phyloP scores from a whole-genome alignment of 2,329 filamentous ascomycete species.

The Monosporascus cannonballus region DNA sequence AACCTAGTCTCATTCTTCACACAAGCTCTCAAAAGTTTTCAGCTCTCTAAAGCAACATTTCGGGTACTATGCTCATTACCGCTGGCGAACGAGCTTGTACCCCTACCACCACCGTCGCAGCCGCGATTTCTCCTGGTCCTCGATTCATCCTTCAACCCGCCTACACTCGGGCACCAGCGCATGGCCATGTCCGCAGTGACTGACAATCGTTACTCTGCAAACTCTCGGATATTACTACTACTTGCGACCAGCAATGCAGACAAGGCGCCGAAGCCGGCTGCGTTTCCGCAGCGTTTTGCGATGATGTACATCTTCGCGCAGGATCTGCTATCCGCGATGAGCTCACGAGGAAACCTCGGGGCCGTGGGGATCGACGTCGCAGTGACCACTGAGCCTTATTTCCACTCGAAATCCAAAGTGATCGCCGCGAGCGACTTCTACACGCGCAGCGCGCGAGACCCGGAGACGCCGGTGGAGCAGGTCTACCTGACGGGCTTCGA shows the following conservation, averaged over 20 bases:
- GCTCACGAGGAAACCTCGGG: not conserved
- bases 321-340: constrained; percentile 35
- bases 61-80: constrained; percentile 38
- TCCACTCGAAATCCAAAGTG: constrained; percentile 62
- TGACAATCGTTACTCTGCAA: constrained; percentile 6
- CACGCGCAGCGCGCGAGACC: constrained; percentile 4
- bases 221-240: constrained; percentile 47
- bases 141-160: constrained; percentile 65
- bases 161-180: constrained; percentile 53
- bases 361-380: constrained; percentile 53
- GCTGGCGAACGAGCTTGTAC: constrained; percentile 4
- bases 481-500: constrained; percentile 71
- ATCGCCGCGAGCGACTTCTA: constrained; percentile 45
- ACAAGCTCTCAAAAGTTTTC: constrained; percentile 38
- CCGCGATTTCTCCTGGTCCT: constrained; percentile 46
- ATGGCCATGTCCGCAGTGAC: constrained; percentile 47
- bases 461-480: constrained; percentile 36
- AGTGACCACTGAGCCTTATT: constrained; percentile 67
- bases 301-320: constrained; percentile 67
- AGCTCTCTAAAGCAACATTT: constrained; percentile 35
- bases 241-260: constrained; percentile 61
- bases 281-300: constrained; percentile 59
- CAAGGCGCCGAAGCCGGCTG: constrained; percentile 60
- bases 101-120: constrained; percentile 15
- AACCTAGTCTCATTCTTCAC: constrained; percentile 35